Percentiles rank a stretch among this genome's conserved stretches.
Evolutionary conservation across 306 rosid genomes (phyloP).

Genomic region (Prunus davidiana): DNA sequence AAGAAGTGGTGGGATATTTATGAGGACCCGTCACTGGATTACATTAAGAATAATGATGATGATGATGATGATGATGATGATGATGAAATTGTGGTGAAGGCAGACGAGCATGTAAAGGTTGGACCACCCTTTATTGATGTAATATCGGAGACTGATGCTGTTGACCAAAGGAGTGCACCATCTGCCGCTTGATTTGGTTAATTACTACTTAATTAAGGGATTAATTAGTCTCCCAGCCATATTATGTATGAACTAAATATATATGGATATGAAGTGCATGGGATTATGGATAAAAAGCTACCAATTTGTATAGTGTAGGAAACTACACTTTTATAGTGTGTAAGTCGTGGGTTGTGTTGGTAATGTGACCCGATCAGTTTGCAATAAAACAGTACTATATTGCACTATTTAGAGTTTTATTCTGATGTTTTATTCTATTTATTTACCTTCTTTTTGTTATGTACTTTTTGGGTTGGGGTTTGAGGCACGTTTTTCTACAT

Average conservation of each 20-base stretch:
- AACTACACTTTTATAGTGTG: neutral
- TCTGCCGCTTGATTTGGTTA: constrained; percentile 31
- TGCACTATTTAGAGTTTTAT: too few relatives aligned
- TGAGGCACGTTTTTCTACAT: too few relatives aligned
- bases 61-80: neutral
- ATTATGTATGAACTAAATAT: neutral
- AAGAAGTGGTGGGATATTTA: constrained; percentile 51
- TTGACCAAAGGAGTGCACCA: constrained; percentile 22
- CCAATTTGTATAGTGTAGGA: neutral
- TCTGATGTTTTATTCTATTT: too few relatives aligned
- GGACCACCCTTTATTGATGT: constrained; percentile 20
- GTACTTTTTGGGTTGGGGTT: too few relatives aligned
- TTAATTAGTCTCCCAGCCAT: neutral
- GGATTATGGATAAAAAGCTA: too few relatives aligned
- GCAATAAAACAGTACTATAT: neutral
- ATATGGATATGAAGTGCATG: neutral
- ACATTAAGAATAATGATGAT: constrained; percentile 3
- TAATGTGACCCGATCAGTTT: neutral
- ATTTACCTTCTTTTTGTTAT: too few relatives aligned
- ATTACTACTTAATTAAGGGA: neutral
- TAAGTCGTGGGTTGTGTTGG: neutral
- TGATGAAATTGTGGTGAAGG: neutral
- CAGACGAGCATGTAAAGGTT: constrained; percentile 13
- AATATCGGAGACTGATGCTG: constrained; percentile 10
- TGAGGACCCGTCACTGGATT: constrained; percentile 42